Base-by-base conservation (phyloP, 2,329 filamentous ascomycete species). In the Fusarium subtropicale region DNA sequence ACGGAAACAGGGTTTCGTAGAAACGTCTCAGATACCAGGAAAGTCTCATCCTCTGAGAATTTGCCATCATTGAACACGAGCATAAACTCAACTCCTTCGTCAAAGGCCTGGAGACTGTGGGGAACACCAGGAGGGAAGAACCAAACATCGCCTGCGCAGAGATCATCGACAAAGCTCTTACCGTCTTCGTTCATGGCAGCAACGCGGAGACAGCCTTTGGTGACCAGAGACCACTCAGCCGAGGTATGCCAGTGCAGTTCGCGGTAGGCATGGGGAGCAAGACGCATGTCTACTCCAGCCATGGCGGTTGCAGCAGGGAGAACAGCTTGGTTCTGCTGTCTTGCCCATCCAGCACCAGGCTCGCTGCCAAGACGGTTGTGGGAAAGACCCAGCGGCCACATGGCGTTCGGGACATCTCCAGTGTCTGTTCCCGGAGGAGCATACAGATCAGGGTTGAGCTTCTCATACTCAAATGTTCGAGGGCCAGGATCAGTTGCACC, bases 261-360 rank as follows among this genome's bases (percentile, higher is more conserved):
- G 1, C 60, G 60, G 26, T 57, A 57, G 1, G 59, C 60, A 5
- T 57, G 34, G 4, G 50, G 50, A 5, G 36, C 60, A 2, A 64
- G 60, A 7, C 59, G 60, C 60, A 64, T 63, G 28, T 64, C 51
- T 4, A 63, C 60, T 26, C 60, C 59, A 4, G 60, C 59, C 50
- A 64, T 63, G 4, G 36, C 60, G 6, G 51, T 56, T 3, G 50
- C 51, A 8, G 60, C 38, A 2, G 60, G 60, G 7, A 64, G 60
- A 3, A 50, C 59, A 28, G 13, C 50, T 5, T 45, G 36, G 10
- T 57, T 63, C 38, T 63, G 59, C 51, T 64, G 59, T 30, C 60
- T 52, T 7, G 59, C 59, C 60, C 60, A 64, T 11, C 60, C 60
- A 0, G 58, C 60, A 0, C 58, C 58, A 22, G 58, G 20, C 16